Evolutionary conservation across 2,329 filamentous ascomycete genomes (phyloP).

Genomic region (Teratosphaeria zuluensis): DNA sequence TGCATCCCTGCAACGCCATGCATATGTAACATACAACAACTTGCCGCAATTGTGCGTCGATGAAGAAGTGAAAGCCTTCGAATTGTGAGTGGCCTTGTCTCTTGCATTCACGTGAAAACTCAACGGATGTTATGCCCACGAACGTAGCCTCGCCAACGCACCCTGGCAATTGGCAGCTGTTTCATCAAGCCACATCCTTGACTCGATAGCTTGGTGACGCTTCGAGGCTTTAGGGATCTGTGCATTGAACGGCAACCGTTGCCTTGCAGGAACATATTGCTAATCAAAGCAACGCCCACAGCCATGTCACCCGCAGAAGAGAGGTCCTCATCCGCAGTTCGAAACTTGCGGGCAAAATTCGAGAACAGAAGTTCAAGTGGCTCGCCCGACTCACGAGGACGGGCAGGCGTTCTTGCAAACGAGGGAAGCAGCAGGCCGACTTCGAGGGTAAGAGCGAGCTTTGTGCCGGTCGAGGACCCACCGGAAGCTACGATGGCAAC

Average conservation of each 20-base stretch:
- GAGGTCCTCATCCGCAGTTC: slow-evolving; percentile 32
- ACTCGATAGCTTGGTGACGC: neutral
- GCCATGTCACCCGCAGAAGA: slow-evolving; percentile 33
- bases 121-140: neutral
- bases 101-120: neutral
- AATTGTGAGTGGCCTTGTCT: neutral
- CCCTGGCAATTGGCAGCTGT: neutral
- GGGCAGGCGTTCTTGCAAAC: slow-evolving; percentile 25
- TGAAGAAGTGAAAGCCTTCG: neutral
- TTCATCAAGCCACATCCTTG: neutral
- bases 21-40: neutral
- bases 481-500: slow-evolving; percentile 10
- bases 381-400: slow-evolving; percentile 34
- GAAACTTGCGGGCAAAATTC: slow-evolving; percentile 42
- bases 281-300: slow-evolving; percentile 14
- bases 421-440: slow-evolving; percentile 25
- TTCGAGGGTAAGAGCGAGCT: slow-evolving; percentile 39
- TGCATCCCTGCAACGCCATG: neutral
- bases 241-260: neutral
- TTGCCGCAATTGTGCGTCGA: neutral
- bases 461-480: slow-evolving; percentile 35
- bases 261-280: neutral
- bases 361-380: slow-evolving; percentile 32
- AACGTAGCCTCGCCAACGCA: neutral
- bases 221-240: neutral